These are phyloP conservation scores for Macrotyloma uniflorum DNA, from an alignment of 306 rosid genomes.

Conservation along the genomic window DNA sequence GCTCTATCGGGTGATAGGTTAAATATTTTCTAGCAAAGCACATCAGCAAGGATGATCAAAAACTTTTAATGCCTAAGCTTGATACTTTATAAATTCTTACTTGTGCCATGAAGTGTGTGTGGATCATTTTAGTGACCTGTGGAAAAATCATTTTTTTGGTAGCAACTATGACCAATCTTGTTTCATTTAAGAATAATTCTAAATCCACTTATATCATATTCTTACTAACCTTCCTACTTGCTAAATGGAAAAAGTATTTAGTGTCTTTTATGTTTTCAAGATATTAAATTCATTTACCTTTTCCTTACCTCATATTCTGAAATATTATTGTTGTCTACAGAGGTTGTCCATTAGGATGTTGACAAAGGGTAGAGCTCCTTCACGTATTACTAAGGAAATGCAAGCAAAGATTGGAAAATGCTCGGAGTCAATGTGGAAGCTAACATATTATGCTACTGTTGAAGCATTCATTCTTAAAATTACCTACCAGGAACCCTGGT, in stretches of 20 bases:
- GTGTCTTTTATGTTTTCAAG: background rate
- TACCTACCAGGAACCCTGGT: conserved; percentile 76
- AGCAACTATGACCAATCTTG: conserved; percentile 5
- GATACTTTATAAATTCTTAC: background rate
- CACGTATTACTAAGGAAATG: conserved; percentile 66
- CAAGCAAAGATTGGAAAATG: conserved; percentile 76
- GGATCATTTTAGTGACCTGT: conserved; percentile 16
- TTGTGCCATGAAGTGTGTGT: conserved; percentile 32
- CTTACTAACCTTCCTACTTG: background rate
- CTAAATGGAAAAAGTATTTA: background rate
- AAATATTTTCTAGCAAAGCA: conserved; percentile 23
- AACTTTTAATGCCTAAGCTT: background rate
- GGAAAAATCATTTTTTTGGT: conserved; percentile 24
- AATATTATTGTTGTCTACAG: conserved; percentile 52
- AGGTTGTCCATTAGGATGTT: conserved; percentile 66
- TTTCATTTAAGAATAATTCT: background rate
- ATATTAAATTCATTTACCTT: background rate
- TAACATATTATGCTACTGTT: conserved; percentile 74
- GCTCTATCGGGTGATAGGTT: background rate
- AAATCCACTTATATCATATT: background rate
- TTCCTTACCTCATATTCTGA: background rate
- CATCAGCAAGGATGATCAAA: background rate
- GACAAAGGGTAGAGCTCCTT: conserved; percentile 57
- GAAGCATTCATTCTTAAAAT: conserved; percentile 72
- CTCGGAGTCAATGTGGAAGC: conserved; percentile 96